Evolutionary conservation across 139 green algal species (phyloP), one percentile per base, ranked within the genome.

Genomic region (Pycnococcus provasolii): DNA sequence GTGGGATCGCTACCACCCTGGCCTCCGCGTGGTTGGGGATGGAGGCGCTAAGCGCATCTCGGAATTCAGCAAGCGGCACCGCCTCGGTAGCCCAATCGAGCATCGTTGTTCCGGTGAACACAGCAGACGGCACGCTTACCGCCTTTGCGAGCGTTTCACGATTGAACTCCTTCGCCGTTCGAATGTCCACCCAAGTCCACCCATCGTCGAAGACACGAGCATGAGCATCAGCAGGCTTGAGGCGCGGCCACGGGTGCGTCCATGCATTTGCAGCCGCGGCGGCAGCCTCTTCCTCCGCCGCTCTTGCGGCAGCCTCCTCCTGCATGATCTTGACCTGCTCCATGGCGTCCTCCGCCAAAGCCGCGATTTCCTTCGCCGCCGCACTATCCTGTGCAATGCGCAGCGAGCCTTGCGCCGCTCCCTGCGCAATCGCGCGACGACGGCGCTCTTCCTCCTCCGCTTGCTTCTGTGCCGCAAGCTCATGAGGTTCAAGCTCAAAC

Each of bases 101-200:
- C 9, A 55, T 9, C 48, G 48, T 9, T 11, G 48, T 44, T 2
- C 64, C 64, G 13, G 43, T 48, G 4, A 59, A 53, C 42, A 45
- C 15, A 13, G 53, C 53, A 3, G 64, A 52, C 1, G 64, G 64
- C 11, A 42, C 45, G 52, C 26, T 53, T 13, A 55, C 1, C 11
- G 64, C 42, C 3, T 53, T 53, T 42, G 41, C 53, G 42, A 53
- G 15, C 51, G 53, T 55, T 53, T 71, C 64, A 7, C 64, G 52
- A 13, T 63, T 47, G 64, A 47, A 45, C 26, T 63, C 53, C 4
- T 63, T 71, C 53, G 43, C 15, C 42, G 64, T 45, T 3, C 64
- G 53, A 6, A 62, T 42, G 64, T 71, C 64, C 8, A 71, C 6
- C 62, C 8, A 11, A 13, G 1, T 39, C 37, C 5, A 26, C 5